phyloP scores from a whole-genome alignment of 2,329 filamentous ascomycete genomes.

The Monilinia vaccinii-corymbosi region DNA sequence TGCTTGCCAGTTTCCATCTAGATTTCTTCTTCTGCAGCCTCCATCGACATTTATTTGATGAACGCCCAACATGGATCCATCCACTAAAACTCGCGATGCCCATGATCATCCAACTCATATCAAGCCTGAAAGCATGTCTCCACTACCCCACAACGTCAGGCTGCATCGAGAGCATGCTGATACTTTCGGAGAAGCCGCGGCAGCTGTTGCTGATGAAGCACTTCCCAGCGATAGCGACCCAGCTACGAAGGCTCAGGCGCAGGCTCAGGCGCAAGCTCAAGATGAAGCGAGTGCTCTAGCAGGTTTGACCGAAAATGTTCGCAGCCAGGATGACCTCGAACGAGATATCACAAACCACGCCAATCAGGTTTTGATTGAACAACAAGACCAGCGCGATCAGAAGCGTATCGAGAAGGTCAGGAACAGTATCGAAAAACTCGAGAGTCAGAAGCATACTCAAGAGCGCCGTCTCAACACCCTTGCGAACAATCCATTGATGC shows the following conservation, averaged over 20 bases:
- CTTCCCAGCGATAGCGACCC: slow-evolving; percentile 10
- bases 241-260: slow-evolving; percentile 6
- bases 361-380: slow-evolving; percentile 48
- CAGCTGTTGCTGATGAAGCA: slow-evolving; percentile 17
- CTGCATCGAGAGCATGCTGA: slow-evolving; percentile 15
- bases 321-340: slow-evolving; percentile 85
- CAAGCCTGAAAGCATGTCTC: slow-evolving; percentile 5
- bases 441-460: slow-evolving; percentile 53
- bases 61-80: slow-evolving; percentile 1
- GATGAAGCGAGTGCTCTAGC: slow-evolving; percentile 37
- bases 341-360: slow-evolving; percentile 67
- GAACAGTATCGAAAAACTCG: slow-evolving; percentile 47
- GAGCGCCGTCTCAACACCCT: slow-evolving; percentile 48
- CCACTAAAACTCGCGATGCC: background rate
- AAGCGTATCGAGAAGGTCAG: slow-evolving; percentile 53
- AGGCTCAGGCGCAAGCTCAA: slow-evolving; percentile 25
- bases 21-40: background rate
- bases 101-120: background rate
- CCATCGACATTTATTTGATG: background rate
- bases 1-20: background rate
- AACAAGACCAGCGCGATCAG: slow-evolving; percentile 53
- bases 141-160: slow-evolving; percentile 9
- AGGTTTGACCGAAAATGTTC: slow-evolving; percentile 58
- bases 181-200: slow-evolving; percentile 22
- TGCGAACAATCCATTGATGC: slow-evolving; percentile 39